A percentile compares a stretch with the other conserved stretches of the same genome.
Evolutionary conservation across 805 yeast genomes (phyloP).

Genomic region (Maudiozyma saulgeensis): DNA sequence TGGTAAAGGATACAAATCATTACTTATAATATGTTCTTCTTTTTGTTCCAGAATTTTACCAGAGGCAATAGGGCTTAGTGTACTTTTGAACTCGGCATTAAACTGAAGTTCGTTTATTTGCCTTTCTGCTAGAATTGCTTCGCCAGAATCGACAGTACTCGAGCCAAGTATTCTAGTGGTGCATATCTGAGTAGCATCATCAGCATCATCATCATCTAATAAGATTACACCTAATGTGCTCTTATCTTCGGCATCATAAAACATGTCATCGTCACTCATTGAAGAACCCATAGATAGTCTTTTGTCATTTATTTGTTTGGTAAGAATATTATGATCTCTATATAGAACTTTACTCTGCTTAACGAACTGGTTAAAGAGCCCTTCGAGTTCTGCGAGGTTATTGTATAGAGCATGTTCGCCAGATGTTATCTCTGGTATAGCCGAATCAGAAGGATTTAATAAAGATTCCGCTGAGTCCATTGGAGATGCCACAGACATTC

Average conservation of each 20-base stretch:
- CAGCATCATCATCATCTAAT: conserved; percentile 32
- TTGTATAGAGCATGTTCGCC: conserved; percentile 20
- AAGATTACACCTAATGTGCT: conserved; percentile 45
- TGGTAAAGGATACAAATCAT: conserved; percentile 62
- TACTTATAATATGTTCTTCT: not conserved
- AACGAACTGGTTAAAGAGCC: conserved; percentile 14
- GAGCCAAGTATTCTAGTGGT: not conserved
- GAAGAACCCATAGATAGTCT: conserved; percentile 12
- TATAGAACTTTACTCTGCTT: conserved; percentile 15
- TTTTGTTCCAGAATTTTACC: not conserved
- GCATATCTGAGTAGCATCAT: conserved; percentile 1
- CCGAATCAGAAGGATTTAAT: conserved; percentile 1
- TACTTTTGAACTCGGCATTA: not conserved
- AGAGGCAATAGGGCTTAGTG: not conserved
- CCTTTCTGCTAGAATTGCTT: not conserved
- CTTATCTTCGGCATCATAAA: conserved; percentile 61
- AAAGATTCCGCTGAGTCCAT: conserved; percentile 6
- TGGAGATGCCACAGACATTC: conserved; percentile 4
- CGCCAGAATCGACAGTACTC: not conserved
- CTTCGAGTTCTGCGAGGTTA: conserved; percentile 18
- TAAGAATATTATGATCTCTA: conserved; percentile 10
- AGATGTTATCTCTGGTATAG: not conserved
- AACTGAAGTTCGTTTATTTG: not conserved
- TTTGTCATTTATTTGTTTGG: conserved; percentile 10
- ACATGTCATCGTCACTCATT: conserved; percentile 42